These are phyloP conservation scores for Mycena latifolia DNA, from an alignment of 768 basidiomycete species.

Conservation along the genomic window DNA sequence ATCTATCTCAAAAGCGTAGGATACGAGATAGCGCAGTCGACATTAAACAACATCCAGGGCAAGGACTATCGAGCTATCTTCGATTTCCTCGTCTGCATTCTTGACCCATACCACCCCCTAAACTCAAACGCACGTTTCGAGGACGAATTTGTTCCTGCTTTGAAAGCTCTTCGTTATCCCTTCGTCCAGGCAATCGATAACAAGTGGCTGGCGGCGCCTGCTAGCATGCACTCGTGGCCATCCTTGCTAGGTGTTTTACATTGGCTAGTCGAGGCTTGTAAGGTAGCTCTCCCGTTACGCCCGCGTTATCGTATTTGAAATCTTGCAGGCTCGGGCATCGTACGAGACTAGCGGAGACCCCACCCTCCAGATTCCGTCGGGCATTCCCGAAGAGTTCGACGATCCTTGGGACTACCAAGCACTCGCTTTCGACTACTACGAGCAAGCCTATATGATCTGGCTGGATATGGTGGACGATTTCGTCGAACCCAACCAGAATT, in stretches of 20 bases:
- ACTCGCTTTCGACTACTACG: constrained; percentile 81
- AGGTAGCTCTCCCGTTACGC: constrained; percentile 60
- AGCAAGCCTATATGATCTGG: constrained; percentile 76
- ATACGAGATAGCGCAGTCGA: constrained; percentile 76
- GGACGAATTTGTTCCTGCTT: constrained; percentile 83
- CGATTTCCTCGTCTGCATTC: constrained; percentile 74
- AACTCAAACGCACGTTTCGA: constrained; percentile 68
- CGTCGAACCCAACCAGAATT: constrained; percentile 72
- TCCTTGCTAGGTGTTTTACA: constrained; percentile 87
- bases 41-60: constrained; percentile 81
- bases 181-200: constrained; percentile 82
- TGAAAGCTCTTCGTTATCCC: constrained; percentile 87
- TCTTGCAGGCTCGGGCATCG: constrained; percentile 38
- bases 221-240: constrained; percentile 94
- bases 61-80: constrained; percentile 92
- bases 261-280: constrained; percentile 91
- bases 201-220: constrained; percentile 90
- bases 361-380: constrained; percentile 71
- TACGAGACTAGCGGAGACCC: constrained; percentile 76
- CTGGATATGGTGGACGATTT: constrained; percentile 77
- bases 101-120: constrained; percentile 79
- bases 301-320: background rate
- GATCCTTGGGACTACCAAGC: constrained; percentile 81
- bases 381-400: constrained; percentile 81
- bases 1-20: constrained; percentile 75